Conservation (phyloP, 148 eudicot species). For the Suaeda aralocaspica region DNA sequence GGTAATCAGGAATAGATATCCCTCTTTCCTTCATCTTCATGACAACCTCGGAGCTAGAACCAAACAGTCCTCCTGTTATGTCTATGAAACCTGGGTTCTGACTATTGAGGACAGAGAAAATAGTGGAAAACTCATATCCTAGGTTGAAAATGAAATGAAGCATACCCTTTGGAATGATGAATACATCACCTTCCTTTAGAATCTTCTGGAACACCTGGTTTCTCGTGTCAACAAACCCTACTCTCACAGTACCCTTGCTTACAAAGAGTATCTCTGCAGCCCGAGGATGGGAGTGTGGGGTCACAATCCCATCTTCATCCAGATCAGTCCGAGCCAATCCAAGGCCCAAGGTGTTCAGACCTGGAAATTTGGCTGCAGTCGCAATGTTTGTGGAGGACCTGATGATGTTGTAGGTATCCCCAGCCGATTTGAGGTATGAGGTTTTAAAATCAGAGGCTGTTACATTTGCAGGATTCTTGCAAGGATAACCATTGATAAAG, state of each 20-base stretch:
- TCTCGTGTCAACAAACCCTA: slow-evolving; percentile 62
- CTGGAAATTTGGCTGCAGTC: slow-evolving; percentile 60
- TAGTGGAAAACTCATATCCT: slow-evolving; percentile 57
- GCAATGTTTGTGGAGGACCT: slow-evolving; percentile 44
- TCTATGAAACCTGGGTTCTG: slow-evolving; percentile 80
- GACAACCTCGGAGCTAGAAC: slow-evolving; percentile 30
- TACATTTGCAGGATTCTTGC: slow-evolving; percentile 59
- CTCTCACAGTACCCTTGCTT: slow-evolving; percentile 50
- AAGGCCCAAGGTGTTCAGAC: slow-evolving; percentile 81
- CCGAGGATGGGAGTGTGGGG: slow-evolving; percentile 83
- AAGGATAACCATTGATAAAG: slow-evolving; percentile 75
- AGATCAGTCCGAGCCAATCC: slow-evolving; percentile 71
- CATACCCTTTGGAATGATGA: slow-evolving; percentile 74
- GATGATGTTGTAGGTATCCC: slow-evolving; percentile 50
- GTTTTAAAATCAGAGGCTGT: slow-evolving; percentile 71
- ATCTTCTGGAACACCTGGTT: slow-evolving; percentile 51
- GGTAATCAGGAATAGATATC: slow-evolving; percentile 5
- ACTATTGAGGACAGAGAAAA: slow-evolving; percentile 62
- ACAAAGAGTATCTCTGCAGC: slow-evolving; percentile 75
- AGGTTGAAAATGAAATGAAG: slow-evolving; percentile 63
- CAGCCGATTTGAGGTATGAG: slow-evolving; percentile 33
- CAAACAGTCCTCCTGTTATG: slow-evolving; percentile 44
- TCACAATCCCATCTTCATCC: slow-evolving; percentile 58
- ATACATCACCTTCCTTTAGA: slow-evolving; percentile 72
- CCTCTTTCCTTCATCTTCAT: slow-evolving; percentile 31